Conservation (phyloP, 139 green algal genomes). For the Nannochloris sp. region DNA sequence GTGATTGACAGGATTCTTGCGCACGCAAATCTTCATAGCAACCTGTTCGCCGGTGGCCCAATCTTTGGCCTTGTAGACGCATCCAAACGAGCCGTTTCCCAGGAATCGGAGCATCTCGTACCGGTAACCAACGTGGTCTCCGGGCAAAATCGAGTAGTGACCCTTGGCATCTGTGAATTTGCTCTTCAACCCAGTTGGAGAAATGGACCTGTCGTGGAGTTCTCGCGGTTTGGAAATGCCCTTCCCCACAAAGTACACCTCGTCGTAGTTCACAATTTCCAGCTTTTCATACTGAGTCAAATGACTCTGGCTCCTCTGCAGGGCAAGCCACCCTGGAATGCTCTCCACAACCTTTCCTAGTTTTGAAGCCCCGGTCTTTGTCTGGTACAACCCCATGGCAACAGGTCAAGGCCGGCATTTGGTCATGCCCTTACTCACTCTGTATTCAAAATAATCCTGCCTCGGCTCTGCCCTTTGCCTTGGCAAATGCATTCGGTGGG, state of each 20-base stretch:
- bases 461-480: too few relatives aligned
- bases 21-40: constrained; percentile 96
- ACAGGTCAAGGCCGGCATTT: too few relatives aligned
- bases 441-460: too few relatives aligned
- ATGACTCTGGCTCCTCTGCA: neutral
- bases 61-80: constrained; percentile 71
- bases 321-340: neutral
- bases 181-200: neutral
- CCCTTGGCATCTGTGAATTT: constrained; percentile 4
- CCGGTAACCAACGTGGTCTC: constrained; percentile 28
- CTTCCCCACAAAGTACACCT: constrained; percentile 27
- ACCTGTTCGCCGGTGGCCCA: constrained; percentile 17
- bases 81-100: constrained; percentile 88
- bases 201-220: neutral
- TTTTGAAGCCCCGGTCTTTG: too few relatives aligned
- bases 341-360: neutral
- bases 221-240: neutral
- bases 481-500: too few relatives aligned
- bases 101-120: constrained; percentile 70
- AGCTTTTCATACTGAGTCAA: constrained; percentile 23
- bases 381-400: too few relatives aligned
- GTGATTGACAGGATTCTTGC: constrained; percentile 82
- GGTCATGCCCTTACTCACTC: too few relatives aligned
- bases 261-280: constrained; percentile 15
- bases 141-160: constrained; percentile 4